phyloP scores from a whole-genome alignment of 768 basidiomycete genomes.

The Clavulina sp. region DNA sequence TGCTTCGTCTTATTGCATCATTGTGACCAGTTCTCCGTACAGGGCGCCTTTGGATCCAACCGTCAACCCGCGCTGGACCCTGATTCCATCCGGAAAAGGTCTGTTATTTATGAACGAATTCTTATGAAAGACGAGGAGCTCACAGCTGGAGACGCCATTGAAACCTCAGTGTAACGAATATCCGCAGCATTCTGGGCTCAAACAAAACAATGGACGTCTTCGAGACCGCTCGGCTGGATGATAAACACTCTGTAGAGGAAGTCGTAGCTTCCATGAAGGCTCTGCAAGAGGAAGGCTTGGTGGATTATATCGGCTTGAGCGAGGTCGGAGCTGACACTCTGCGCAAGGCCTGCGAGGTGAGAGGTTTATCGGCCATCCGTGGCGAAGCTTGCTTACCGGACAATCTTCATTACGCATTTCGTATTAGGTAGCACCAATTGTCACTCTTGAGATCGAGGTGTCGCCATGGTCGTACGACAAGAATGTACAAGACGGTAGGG shows the following conservation, averaged over 20 bases:
- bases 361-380: constrained; percentile 13
- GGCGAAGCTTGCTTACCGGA: background rate
- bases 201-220: constrained; percentile 36
- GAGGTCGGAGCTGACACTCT: background rate
- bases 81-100: constrained; percentile 25
- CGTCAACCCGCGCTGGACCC: constrained; percentile 2
- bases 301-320: constrained; percentile 18
- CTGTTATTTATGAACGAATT: too few relatives aligned
- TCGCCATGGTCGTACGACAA: constrained; percentile 42
- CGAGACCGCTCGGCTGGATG: constrained; percentile 34
- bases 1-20: background rate
- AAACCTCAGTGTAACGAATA: constrained; percentile 2
- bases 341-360: constrained; percentile 21
- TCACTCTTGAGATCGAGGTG: constrained; percentile 49
- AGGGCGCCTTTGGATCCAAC: background rate
- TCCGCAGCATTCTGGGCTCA: constrained; percentile 3
- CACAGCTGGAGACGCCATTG: constrained; percentile 2
- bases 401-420: background rate
- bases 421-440: constrained; percentile 33
- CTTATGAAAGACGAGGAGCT: too few relatives aligned
- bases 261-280: constrained; percentile 23
- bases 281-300: constrained; percentile 35
- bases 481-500: constrained; percentile 28
- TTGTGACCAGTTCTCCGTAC: constrained; percentile 2
- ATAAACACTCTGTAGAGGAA: constrained; percentile 26